Base-by-base conservation (phyloP, 768 basidiomycete genomes). In the Leucogyrophana mollusca region DNA sequence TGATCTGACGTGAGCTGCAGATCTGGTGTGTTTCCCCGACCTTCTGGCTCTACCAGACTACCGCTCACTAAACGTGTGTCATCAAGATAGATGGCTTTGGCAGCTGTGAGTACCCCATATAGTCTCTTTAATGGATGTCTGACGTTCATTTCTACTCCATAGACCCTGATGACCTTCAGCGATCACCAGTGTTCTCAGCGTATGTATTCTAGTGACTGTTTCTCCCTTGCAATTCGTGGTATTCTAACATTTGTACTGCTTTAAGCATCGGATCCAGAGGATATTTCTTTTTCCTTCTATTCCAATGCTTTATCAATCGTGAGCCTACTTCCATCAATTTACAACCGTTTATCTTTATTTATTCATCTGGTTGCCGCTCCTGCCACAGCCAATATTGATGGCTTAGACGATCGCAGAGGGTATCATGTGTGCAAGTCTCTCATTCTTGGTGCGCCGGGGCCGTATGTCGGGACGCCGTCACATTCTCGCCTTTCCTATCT, bases 251-350 rank as follows among this genome's bases (percentile, higher is more conserved):
- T 24, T 17, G 23, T n/a, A 25, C 27, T 24, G 16, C 39, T 52
- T 42, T 36, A 49, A 90, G 87, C 7, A 88, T 97, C 45, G 95
- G 94, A 5, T 67, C 81, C 1, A 73, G 88, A 53, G 91, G 85
- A 17, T 96, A 94, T 68, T 94, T 94, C 64, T 94, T 84, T 73
- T 99, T 84, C 69, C 73, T 95, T 17, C 73, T 99, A 1, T 98
- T 99, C 73, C 95, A 99, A 56, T 90, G 89, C 55, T 94, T 94
- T 64, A 81, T 88, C 56, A 85, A 87, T 52, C 79, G 89, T 88
- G 55, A 43, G 78, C 42, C 52, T 34, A 17, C 43, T 9, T 45
- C 43, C 42, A 13, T 11, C 22, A 47, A 41, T 47, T 17, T 16
- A 40, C 24, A 36, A 46, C 33, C n/a, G 42, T 16, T n/a, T 49